Base-by-base conservation (phyloP, 1,284 basidiomycete genomes). In the Schizophyllum amplum region DNA sequence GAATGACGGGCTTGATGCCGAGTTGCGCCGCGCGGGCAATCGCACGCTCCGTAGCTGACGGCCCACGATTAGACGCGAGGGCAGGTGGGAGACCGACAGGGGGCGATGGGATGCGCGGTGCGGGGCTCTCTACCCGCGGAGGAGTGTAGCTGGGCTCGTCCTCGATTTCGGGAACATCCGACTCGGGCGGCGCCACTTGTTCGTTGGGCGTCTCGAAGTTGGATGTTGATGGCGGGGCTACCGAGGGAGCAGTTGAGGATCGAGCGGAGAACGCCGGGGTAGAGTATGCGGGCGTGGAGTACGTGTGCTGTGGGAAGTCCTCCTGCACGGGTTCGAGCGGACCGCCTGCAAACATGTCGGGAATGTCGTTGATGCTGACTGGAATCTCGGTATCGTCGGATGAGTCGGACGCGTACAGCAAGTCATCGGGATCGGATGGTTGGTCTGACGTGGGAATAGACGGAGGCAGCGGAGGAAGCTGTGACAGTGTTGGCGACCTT, bases 151-250 rank as follows among this genome's bases (percentile, higher is more conserved):
- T 9, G 33, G 33, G 33, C 33, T 42, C 33, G 33, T 42, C 33
- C 33, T 42, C 33, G 33, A 42, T 42, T 17, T 42, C 33, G 13
- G 33, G 33, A 17, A 42, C 33, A 9, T 42, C 33, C n/a, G 56
- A 54, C 55, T 46, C 50, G 25, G 47, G 21, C 47, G 21, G 23
- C 13, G 25, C 22, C 24, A 21, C 33, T 4, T 11, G 24, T n/a
- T 11, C 53, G 13, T 27, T 21, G n/a, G 47, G 55, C 23, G 51
- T 23, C 4, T 51, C 55, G 24, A 47, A 46, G 13, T 42, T n/a
- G 1, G 47, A 23, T 51, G 53, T 55, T 21, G 56, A 60, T 26
- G 61, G 57, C n/a, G 55, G 58, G 59, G 21, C 42, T 9, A 23
- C 23, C 15, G 20, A 59, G 55, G 50, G 59, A 56, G 51, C 33